Evolutionary conservation across 768 basidiomycete species (phyloP), one percentile per base, ranked within the genome.

Genomic region (Cytidiella melzeri): DNA sequence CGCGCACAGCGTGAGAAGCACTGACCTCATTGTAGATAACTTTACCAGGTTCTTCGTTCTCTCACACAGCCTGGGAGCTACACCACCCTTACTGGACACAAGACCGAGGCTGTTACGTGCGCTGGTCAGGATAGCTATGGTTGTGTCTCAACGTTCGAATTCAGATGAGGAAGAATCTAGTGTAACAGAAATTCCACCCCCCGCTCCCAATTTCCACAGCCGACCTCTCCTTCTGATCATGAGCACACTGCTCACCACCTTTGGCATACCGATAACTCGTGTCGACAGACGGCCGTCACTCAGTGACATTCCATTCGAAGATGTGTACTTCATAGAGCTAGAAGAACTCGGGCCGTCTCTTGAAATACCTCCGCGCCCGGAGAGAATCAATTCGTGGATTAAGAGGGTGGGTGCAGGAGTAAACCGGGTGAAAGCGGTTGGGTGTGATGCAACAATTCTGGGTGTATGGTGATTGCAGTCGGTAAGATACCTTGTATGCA

Each of bases 1-100:
- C 13, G 28, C n/a, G n/a, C n/a, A n/a, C 2, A 10, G 5, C 26
- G 21, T 18, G 21, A 13, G 3, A 21, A 12, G 13, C 20, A 3
- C 15, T 23, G 23, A 27, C n/a, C n/a, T n/a, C n/a, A n/a, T n/a
- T 27, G 1, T 42, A 87, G 87, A 64, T 18, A 87, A 88, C 55
- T 77, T 70, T 45, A 88, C 87, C 4, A 77, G 84, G 37, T 88
- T 88, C 66, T 84, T 77, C 56, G 66, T 87, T 41, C 55, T 87
- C 49, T 68, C 75, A 3, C 62, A 68, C 25, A 67, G 70, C 12
- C 58, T 57, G 28, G 59, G 70, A 3, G 51, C 54, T 9, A 53
- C 55, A 9, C 52, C 69, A 23, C 69, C 71, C 1, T 51, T 53
- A 39, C 36, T 47, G 12, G 41, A 6, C 21, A 24, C 34, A 5